These are phyloP conservation scores for Persicaria maculosa DNA, from an alignment of 148 eudicot genomes.

Conservation along the genomic window DNA sequence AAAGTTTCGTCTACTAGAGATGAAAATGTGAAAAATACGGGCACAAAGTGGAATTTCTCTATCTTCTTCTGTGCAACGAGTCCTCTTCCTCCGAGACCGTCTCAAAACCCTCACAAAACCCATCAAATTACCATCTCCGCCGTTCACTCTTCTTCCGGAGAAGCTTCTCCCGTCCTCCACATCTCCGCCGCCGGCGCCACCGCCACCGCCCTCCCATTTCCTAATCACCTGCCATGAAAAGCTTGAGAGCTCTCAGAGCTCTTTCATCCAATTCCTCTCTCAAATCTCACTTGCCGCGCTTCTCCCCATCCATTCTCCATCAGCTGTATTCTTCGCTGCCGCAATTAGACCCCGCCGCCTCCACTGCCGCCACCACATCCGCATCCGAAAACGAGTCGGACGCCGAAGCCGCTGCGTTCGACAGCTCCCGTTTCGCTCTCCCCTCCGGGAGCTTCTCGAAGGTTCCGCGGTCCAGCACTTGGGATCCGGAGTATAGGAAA, in stretches of 20 bases:
- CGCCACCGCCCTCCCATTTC: not conserved
- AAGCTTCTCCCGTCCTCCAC: not conserved
- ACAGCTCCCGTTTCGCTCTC: conserved; percentile 45
- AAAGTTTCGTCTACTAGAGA: not conserved
- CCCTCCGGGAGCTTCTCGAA: conserved; percentile 23
- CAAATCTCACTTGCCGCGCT: conserved; percentile 26
- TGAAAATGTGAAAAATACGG: not conserved
- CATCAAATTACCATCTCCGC: not conserved
- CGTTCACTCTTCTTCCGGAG: conserved; percentile 1
- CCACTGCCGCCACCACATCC: conserved; percentile 21
- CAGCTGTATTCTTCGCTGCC: conserved; percentile 41
- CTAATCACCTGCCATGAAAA: conserved; percentile 36
- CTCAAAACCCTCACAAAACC: conserved; percentile 12
- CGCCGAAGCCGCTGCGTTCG: conserved; percentile 37
- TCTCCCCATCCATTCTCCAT: conserved; percentile 20
- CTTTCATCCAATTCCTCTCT: conserved; percentile 14
- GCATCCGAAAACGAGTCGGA: conserved; percentile 32
- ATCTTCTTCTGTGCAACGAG: not conserved
- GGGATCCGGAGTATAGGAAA: conserved; percentile 71
- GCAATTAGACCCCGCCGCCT: conserved; percentile 20
- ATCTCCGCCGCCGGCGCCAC: not conserved
- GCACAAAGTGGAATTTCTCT: not conserved
- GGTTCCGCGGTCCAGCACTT: conserved; percentile 19
- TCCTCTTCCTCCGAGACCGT: not conserved
- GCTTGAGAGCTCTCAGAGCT: conserved; percentile 37